Evolutionary conservation across 805 yeast species (phyloP), one percentile per base, ranked within the genome.

Genomic region (Grigorovia jiainica): DNA sequence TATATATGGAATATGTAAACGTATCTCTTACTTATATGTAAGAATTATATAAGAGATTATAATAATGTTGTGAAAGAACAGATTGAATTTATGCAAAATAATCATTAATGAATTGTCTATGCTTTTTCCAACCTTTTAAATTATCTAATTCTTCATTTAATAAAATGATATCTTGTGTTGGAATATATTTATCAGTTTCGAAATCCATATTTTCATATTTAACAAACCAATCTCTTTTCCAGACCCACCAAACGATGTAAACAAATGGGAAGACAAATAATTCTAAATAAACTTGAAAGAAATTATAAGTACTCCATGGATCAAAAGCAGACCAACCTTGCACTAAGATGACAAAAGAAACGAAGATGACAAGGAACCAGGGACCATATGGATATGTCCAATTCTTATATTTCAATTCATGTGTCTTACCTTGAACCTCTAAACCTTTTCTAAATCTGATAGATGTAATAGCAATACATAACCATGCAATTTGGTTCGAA

Each of bases 331-430:
- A 54, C 77, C 77, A 73, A 7, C 78, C 78, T 58, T 73, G 78
- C 7, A 73, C 70, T 15, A 73, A 54, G 29, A 73, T 60, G 43
- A 73, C 69, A 40, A 72, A 63, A 0, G 63, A 48, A 5, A 68
- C 69, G 43, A 67, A 65, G 4, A 71, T 47, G 1, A 70, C 69
- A 15, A 66, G 65, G 46, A 71, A 61, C 61, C 67, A 71, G 7
- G 75, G 74, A 1, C 76, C 78, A 43, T 55, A 67, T 10, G 78
- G 78, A 48, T 72, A 67, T 1, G 76, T 68, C 76, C 76, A 72
- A 50, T 72, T 72, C 41, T 54, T 63, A 52, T 56, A 72, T 10
- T 55, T 50, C 23, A 73, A 55, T 44, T 68, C 67, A 46, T 71
- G 55, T 1, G 67, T 60, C 47, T 63, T 65, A 6, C 71, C 71